Conservation (phyloP, 2,329 filamentous ascomycete species). For the Magnaporthiopsis poae region DNA sequence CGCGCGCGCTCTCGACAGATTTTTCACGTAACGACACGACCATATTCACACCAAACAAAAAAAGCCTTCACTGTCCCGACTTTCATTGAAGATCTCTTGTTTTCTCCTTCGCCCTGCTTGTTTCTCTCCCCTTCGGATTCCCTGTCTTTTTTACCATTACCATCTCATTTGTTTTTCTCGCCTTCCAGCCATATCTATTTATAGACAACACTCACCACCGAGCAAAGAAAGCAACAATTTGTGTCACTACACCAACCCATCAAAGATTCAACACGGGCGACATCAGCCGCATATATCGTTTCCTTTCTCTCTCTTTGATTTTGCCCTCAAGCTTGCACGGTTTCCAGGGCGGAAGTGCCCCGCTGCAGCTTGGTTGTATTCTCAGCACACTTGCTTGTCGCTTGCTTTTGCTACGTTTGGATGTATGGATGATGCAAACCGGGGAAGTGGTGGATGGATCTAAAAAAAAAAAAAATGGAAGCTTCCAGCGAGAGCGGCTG, state of each 20-base stretch:
- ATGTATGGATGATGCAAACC: background rate
- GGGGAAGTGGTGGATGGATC: background rate
- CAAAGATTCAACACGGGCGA: background rate
- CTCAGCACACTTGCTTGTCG: background rate
- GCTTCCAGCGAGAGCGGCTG: background rate
- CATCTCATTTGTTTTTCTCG: constrained; percentile 4
- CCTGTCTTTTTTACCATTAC: constrained; percentile 1
- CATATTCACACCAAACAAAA: background rate
- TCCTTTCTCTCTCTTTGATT: constrained; percentile 1
- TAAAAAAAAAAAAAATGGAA: background rate
- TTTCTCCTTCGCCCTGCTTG: constrained; percentile 3
- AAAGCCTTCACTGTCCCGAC: constrained; percentile 9
- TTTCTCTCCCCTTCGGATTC: background rate
- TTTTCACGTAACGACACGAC: background rate
- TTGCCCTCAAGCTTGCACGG: background rate
- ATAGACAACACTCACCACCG: background rate
- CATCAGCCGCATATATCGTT: background rate
- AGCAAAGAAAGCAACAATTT: background rate
- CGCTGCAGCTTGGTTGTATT: background rate
- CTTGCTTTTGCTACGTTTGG: background rate
- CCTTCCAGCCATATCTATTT: background rate
- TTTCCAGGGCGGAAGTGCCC: background rate
- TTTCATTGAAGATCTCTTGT: constrained; percentile 9
- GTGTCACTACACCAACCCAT: background rate
- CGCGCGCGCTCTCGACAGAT: background rate